Conservation (phyloP, 164 flowering plant genomes). For the Echeveria elegans region DNA sequence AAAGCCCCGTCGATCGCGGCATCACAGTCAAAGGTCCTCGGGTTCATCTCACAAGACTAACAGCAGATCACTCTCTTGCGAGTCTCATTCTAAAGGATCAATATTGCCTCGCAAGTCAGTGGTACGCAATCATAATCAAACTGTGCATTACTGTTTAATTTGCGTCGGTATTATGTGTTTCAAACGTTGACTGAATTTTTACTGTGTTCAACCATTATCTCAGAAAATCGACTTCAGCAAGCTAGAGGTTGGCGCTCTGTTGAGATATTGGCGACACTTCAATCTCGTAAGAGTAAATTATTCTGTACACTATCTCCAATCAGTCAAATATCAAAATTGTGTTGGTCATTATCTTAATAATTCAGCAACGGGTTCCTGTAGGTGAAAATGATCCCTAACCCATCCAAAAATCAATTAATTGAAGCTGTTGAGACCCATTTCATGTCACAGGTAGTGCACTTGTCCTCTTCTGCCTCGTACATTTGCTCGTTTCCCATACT, state of each 20-base stretch:
- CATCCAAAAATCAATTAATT: conserved; percentile 75
- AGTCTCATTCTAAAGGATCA: conserved; percentile 72
- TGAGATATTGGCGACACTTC: conserved; percentile 93
- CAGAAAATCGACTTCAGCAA: conserved; percentile 92
- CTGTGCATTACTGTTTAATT: neutral
- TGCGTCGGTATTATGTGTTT: neutral
- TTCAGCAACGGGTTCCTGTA: conserved; percentile 12
- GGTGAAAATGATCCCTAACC: conserved; percentile 76
- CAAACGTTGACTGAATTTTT: neutral
- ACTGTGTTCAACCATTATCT: neutral
- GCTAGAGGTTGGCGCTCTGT: conserved; percentile 70
- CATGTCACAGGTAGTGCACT: conserved; percentile 65
- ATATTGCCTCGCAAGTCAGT: conserved; percentile 41
- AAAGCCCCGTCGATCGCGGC: conserved; percentile 65
- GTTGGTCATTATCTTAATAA: neutral
- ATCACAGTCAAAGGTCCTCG: conserved; percentile 48
- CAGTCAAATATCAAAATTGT: neutral
- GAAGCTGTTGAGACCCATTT: conserved; percentile 92
- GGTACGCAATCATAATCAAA: conserved; percentile 21
- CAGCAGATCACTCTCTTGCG: conserved; percentile 67
- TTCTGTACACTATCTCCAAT: neutral
- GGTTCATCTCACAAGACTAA: conserved; percentile 63
- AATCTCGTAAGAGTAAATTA: conserved; percentile 63
- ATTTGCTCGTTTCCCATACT: neutral
- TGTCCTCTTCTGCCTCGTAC: neutral